A percentile compares a stretch with the other conserved stretches of the same genome.
Evolutionary conservation across 225 moss, liverwort and hornwort genomes (phyloP).

Genomic region (Asterella californica): DNA sequence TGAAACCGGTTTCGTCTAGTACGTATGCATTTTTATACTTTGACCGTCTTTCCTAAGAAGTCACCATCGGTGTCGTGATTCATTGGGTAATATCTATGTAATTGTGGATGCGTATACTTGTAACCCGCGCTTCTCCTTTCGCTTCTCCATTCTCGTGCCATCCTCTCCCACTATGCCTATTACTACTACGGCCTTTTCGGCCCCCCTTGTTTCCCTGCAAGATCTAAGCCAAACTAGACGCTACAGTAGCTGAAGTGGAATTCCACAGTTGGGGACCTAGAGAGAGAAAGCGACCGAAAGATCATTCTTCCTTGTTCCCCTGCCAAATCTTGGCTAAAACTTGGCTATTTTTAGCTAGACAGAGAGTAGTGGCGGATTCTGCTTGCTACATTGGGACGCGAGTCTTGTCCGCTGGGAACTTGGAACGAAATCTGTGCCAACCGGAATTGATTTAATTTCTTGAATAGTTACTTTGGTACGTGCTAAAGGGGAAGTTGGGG

Average conservation of each 20-base stretch:
- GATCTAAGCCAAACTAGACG: not conserved
- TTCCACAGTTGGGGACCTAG: not conserved
- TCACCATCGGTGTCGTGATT: not conserved
- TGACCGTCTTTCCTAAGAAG: not conserved
- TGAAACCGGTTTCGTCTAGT: not conserved
- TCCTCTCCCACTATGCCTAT: not conserved
- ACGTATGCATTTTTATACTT: not conserved
- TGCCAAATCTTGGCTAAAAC: not conserved
- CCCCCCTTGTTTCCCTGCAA: not conserved
- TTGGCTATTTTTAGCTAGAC: not conserved
- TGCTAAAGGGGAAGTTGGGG: too few relatives aligned
- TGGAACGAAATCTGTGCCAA: conserved; percentile 3
- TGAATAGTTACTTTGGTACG: not conserved
- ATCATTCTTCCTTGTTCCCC: conserved; percentile 5
- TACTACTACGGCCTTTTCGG: too few relatives aligned
- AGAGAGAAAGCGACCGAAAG: not conserved
- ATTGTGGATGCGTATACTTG: not conserved
- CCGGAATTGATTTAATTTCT: too few relatives aligned
- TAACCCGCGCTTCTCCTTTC: not conserved
- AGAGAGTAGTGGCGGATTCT: not conserved
- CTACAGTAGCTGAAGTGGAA: not conserved
- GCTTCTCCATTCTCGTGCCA: not conserved
- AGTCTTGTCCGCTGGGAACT: not conserved
- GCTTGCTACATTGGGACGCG: not conserved
- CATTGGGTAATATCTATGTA: not conserved